Conservation (phyloP, 306 rosid genomes). For the Gastrolobium villosum region DNA sequence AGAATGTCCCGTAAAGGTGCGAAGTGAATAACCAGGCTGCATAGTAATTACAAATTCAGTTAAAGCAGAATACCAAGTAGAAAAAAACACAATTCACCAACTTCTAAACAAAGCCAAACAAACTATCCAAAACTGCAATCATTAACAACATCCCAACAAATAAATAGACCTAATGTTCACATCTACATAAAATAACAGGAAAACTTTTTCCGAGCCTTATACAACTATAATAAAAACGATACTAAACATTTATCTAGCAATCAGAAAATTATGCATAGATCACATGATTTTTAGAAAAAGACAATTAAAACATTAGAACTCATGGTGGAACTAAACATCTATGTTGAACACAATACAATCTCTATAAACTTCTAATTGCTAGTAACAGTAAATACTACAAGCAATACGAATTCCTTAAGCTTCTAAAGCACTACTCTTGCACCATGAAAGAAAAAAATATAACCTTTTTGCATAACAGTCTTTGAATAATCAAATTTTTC, state of each 20-base stretch:
- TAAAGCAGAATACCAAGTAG: conserved; percentile 27
- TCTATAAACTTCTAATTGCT: conserved; percentile 4
- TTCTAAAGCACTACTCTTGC: conserved; percentile 7
- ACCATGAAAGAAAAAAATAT: conserved; percentile 30
- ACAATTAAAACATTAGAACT: background rate
- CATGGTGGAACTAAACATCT: conserved; percentile 17
- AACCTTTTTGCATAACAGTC: background rate
- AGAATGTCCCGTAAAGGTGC: conserved; percentile 89
- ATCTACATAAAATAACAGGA: background rate
- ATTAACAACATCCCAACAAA: conserved; percentile 26
- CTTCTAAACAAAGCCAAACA: conserved; percentile 32
- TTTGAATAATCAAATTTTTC: background rate
- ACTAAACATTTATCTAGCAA: background rate
- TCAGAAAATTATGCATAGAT: background rate
- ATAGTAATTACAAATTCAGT: conserved; percentile 41
- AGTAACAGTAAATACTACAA: background rate
- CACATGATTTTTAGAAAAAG: conserved; percentile 10
- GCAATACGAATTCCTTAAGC: conserved; percentile 3
- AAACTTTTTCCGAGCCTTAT: background rate
- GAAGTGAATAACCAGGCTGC: conserved; percentile 93
- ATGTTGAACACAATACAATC: conserved; percentile 22
- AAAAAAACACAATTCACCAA: conserved; percentile 18
- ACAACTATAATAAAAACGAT: background rate
- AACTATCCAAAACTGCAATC: conserved; percentile 27
- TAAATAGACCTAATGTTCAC: background rate